These are phyloP conservation scores for Syzygium malaccense DNA, from an alignment of 441 rosid species.

Conservation along the genomic window DNA sequence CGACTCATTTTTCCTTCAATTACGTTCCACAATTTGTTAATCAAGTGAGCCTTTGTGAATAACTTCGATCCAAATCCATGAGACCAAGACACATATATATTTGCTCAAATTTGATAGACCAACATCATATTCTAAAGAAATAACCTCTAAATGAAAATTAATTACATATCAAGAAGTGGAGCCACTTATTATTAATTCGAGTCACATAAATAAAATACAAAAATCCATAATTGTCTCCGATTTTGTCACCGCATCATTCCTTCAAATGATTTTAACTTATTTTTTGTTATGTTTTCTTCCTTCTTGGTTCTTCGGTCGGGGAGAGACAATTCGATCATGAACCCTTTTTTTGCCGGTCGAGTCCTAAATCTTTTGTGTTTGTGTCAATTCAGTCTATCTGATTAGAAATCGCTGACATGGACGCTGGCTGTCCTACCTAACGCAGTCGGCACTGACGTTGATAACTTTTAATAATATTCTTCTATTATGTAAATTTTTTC, in stretches of 20 bases:
- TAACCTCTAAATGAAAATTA: not conserved
- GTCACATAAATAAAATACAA: not conserved
- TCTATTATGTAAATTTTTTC: too few relatives aligned
- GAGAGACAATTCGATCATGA: too few relatives aligned
- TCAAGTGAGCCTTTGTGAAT: not conserved
- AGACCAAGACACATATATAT: not conserved
- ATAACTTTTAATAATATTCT: too few relatives aligned
- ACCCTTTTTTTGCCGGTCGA: too few relatives aligned
- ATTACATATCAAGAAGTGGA: not conserved
- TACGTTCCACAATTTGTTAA: not conserved
- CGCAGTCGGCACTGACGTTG: too few relatives aligned
- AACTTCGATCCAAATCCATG: not conserved
- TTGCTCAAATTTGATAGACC: not conserved
- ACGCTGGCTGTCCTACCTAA: too few relatives aligned
- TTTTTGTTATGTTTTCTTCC: not conserved
- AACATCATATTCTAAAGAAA: not conserved
- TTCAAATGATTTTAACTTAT: not conserved
- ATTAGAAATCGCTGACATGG: too few relatives aligned
- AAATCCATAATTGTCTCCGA: not conserved
- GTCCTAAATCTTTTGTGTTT: too few relatives aligned
- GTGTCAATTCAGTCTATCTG: too few relatives aligned
- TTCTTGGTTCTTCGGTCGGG: not conserved
- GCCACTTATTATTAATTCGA: not conserved
- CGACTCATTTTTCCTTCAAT: not conserved
- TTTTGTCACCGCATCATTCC: too few relatives aligned